Percentiles rank a stretch among this genome's conserved stretches.
Conservation (phyloP, 176 grass and related monocot genomes). For the Tillandsia leiboldiana region DNA sequence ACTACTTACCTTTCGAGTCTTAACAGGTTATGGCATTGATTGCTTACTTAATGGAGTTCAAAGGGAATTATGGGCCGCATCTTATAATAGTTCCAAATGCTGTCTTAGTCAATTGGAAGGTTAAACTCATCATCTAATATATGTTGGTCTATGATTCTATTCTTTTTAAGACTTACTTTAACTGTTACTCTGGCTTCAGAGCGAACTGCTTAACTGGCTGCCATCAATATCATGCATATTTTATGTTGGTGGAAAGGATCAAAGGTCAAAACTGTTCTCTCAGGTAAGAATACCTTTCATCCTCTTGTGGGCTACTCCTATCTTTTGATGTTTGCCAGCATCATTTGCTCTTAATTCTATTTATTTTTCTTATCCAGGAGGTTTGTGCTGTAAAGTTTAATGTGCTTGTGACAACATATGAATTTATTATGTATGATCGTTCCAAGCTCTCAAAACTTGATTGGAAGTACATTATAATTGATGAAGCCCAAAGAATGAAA, state of each 20-base stretch:
- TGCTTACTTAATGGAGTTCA: conserved; percentile 98
- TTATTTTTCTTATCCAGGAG: conserved; percentile 45
- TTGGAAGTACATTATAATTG: conserved; percentile 99
- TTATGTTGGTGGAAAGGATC: conserved; percentile 98
- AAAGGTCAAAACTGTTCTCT: conserved; percentile 74
- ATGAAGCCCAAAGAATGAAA: conserved; percentile 98
- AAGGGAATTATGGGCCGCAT: conserved; percentile 98
- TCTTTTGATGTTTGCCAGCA: not conserved
- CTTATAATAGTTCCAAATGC: conserved; percentile 99
- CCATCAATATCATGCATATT: conserved; percentile 96
- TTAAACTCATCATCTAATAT: conserved; percentile 8
- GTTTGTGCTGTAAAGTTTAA: conserved; percentile 96
- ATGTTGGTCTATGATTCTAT: not conserved
- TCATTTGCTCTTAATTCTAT: conserved; percentile 6
- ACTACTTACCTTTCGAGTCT: conserved; percentile 3
- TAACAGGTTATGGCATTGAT: conserved; percentile 95
- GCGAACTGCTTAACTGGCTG: conserved; percentile 87
- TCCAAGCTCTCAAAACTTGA: conserved; percentile 96
- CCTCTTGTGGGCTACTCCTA: not conserved
- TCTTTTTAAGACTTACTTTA: conserved; percentile 14
- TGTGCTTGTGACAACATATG: conserved; percentile 97
- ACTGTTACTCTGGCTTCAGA: conserved; percentile 52
- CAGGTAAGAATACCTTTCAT: conserved; percentile 47
- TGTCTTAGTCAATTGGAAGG: conserved; percentile 99
- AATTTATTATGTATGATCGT: conserved; percentile 98